Evolutionary conservation across 129 eudicot species (phyloP), one percentile per base, ranked within the genome.

Genomic region (Chrysanthemum makinoi): DNA sequence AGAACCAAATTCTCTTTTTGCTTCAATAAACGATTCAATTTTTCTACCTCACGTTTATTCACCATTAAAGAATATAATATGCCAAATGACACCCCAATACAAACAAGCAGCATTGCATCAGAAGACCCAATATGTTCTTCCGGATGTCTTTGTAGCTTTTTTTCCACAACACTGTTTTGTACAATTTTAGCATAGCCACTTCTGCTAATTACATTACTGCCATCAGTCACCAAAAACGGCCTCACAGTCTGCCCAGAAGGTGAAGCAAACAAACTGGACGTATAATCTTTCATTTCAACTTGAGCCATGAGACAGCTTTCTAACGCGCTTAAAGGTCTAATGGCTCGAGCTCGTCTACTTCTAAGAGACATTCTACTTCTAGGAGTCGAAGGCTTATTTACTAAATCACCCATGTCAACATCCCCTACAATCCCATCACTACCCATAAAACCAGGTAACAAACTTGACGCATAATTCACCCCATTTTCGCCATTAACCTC

Each of bases 221-320:
- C 96, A 77, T 88, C 91, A 33, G 87, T 85, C 71, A 84, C 96
- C 14, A 85, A 30, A 72, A 90, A 88, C 26, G 86, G 89, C 81
- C 97, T 86, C 63, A 79, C 73, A 49, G 68, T 69, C 72, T 81
- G 89, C 66, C 61, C 73, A 58, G 83, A 75, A 13, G 75, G 83
- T 16, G 46, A 39, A 39, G 46, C 46, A 39, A 39, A 39, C 46
- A 39, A 7, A 39, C 46, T 39, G 9, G 46, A 39, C 10, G 10
- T 7, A 39, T 39, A 39, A 39, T 39, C 46, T 39, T 87, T 90
- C 81, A 73, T 62, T 70, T 83, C 86, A 57, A 70, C 83, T 63
- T 91, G 96, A 82, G 97, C 95, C 91, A 87, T 80, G 20, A 90
- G 79, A 73, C 97, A 87, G 65, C 93, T 87, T 67, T 94, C 91